phyloP scores from a whole-genome alignment of 2,329 filamentous ascomycete genomes.

The Aspergillus sp. region DNA sequence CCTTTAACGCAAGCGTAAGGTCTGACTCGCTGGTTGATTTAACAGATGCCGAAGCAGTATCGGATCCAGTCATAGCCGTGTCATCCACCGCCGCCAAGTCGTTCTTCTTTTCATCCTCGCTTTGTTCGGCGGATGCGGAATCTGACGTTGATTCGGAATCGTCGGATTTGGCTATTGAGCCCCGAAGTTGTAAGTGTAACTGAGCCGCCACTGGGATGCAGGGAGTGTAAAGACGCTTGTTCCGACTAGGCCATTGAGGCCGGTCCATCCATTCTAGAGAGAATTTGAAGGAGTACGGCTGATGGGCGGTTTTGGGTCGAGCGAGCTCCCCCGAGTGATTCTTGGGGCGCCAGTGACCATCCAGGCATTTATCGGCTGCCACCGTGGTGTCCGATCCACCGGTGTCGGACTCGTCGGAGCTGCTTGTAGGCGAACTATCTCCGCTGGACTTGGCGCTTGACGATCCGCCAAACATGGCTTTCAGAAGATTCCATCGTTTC shows the following conservation, averaged over 20 bases:
- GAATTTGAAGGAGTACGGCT: conserved; percentile 64
- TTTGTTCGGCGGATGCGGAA: conserved; percentile 17
- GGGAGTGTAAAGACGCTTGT: conserved; percentile 56
- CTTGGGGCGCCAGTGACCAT: conserved; percentile 25
- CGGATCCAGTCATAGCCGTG: neutral
- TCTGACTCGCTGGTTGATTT: conserved; percentile 10
- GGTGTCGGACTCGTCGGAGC: conserved; percentile 37
- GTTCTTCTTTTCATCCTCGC: conserved; percentile 16
- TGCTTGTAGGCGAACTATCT: conserved; percentile 39
- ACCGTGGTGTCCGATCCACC: conserved; percentile 25
- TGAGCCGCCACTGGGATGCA: conserved; percentile 59
- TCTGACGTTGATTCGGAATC: conserved; percentile 28
- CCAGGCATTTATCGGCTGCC: conserved; percentile 25
- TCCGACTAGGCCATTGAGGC: conserved; percentile 48
- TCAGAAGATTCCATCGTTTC: conserved; percentile 54
- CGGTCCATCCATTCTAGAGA: conserved; percentile 65
- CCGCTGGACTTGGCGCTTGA: conserved; percentile 46
- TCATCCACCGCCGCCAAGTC: conserved; percentile 4
- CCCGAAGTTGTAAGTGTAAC: conserved; percentile 47
- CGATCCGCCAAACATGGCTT: conserved; percentile 50
- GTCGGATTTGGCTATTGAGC: conserved; percentile 23
- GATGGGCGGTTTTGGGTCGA: conserved; percentile 47
- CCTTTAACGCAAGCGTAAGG: conserved; percentile 18
- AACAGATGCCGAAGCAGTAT: conserved; percentile 3
- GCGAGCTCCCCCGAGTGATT: conserved; percentile 25